Base-by-base conservation (phyloP, 352 stramenopile species). In the Poterioochromonas sp. region DNA sequence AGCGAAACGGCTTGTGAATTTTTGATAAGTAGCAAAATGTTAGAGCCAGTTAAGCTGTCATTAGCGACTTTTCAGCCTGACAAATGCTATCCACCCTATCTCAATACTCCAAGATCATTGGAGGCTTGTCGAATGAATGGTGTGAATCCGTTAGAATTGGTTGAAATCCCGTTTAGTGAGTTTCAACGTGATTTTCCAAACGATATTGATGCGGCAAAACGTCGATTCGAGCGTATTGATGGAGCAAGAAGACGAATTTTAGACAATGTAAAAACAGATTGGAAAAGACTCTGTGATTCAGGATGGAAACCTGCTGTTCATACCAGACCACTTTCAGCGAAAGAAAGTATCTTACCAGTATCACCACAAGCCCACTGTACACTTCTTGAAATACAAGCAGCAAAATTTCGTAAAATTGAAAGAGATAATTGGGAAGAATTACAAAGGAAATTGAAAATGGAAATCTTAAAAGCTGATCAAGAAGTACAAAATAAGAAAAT, bases 341-440 rank as follows among this genome's bases (percentile, higher is more conserved):
- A 76, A 62, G 71, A 78, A 51, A 69, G 18, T 49, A 65, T 78
- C 20, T 12, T 78, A 34, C 2, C 49, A 26, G 47, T 78, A 2
- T 15, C 41, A 22, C 5, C 41, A 22, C 1, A 44, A 35, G 47
- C 41, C 0, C 47, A 69, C 26, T 63, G 41, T n/a, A 63, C 15
- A 35, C 43, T 78, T 34, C 53, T 78, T 3, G 71, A 78, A 29
- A 69, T 78, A 32, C 71, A 78, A 53, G 71, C 71, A 18, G 5
- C 49, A 78, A 78, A 69, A 29, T 78, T 78, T 37, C 71, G 71
- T 34, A 63, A 65, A 44, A 65, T 78, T 64, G 71, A 78, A 69
- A 37, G 37, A 34, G 43, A 78, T 35, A 11, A 78, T 1, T 78
- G 18, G 8, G 39, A 65, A 32, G 35, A 29, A 32, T 43, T 78